These are phyloP conservation scores for Coemansia sp. DNA, from an alignment of 192 early-diverging fungal genomes.

Conservation along the genomic window DNA sequence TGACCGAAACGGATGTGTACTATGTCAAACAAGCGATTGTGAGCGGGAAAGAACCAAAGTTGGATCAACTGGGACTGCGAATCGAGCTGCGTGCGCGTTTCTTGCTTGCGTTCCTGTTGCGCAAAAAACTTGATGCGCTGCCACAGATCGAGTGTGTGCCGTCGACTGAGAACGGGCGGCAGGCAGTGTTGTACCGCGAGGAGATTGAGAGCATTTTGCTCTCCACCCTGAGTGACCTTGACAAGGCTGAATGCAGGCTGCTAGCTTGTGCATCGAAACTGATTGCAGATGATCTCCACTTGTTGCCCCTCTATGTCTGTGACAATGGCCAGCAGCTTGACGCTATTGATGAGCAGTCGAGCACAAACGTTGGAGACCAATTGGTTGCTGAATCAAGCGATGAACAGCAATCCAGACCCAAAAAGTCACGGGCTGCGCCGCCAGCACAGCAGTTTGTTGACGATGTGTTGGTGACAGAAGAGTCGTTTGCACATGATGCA, in stretches of 20 bases:
- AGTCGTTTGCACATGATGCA: conserved; percentile 25
- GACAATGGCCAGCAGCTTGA: not conserved
- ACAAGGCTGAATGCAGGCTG: conserved; percentile 3
- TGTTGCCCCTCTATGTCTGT: conserved; percentile 19
- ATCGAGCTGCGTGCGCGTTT: conserved; percentile 62
- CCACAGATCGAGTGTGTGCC: conserved; percentile 5
- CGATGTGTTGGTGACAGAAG: conserved; percentile 19
- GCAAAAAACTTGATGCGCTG: conserved; percentile 38
- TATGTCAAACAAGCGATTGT: conserved; percentile 15
- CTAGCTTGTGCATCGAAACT: conserved; percentile 12
- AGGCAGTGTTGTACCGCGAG: conserved; percentile 56
- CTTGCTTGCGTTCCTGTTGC: conserved; percentile 50
- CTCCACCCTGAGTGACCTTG: conserved; percentile 13
- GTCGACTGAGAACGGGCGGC: conserved; percentile 29
- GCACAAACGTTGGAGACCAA: not conserved
- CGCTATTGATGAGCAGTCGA: not conserved
- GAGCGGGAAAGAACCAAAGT: conserved; percentile 3
- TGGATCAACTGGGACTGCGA: conserved; percentile 43
- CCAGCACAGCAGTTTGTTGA: conserved; percentile 12
- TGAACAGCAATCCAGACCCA: not conserved
- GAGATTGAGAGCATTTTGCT: conserved; percentile 32
- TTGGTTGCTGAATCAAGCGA: conserved; percentile 1
- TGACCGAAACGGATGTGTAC: conserved; percentile 58
- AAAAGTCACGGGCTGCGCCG: not conserved
- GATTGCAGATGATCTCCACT: conserved; percentile 6